phyloP scores from a whole-genome alignment of 768 basidiomycete species.

The Tulasnella sp. region DNA sequence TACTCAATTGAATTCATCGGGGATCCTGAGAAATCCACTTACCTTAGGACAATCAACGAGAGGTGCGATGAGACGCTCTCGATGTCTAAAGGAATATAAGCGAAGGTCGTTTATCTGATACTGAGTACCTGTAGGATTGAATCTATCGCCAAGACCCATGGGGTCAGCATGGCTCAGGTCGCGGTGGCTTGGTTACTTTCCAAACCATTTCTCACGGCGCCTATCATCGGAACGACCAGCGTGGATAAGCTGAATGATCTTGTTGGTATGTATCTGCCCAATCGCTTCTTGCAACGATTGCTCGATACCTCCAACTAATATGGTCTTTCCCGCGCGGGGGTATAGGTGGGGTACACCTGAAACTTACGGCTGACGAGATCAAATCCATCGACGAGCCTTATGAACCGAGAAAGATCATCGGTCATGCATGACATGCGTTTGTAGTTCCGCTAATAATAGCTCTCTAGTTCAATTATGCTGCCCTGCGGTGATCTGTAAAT shows the following conservation, averaged over 20 bases:
- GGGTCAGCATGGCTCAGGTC: conserved; percentile 7
- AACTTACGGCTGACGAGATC: no score
- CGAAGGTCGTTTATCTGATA: no score
- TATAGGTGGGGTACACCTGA: no score
- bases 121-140: conserved; percentile 39
- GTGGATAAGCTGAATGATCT: conserved; percentile 19
- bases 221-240: conserved; percentile 9
- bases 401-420: no score
- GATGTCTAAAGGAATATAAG: no score
- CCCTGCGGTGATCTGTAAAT: no score
- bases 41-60: background rate
- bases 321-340: conserved; percentile 13
- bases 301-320: background rate
- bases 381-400: no score
- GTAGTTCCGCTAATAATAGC: no score
- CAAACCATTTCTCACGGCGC: background rate
- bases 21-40: background rate
- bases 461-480: no score
- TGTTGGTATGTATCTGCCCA: background rate
- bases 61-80: no score
- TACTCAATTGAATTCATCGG: no score
- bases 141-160: conserved; percentile 38
- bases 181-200: conserved; percentile 5
- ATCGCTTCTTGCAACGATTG: background rate
- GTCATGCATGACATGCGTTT: no score